These are phyloP conservation scores for Cyclotella atomus DNA, from an alignment of 108 stramenopile genomes.

Conservation along the genomic window DNA sequence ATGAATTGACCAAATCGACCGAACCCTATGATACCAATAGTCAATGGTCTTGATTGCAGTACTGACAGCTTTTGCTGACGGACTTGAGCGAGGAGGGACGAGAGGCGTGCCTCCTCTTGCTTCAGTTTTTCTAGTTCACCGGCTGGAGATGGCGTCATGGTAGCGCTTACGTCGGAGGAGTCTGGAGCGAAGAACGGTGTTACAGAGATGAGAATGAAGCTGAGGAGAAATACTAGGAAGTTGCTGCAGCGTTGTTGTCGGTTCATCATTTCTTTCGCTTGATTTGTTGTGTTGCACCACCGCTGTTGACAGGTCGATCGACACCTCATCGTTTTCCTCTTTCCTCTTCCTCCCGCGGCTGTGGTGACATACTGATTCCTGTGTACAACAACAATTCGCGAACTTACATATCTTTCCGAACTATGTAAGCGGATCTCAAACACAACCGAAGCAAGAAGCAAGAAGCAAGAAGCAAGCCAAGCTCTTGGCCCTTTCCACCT, in stretches of 20 bases:
- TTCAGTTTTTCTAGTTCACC: slow-evolving; percentile 14
- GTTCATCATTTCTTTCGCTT: slow-evolving; percentile 3
- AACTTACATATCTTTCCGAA: no score
- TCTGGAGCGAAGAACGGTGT: slow-evolving; percentile 2
- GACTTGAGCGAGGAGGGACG: slow-evolving; percentile 42
- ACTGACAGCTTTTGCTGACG: slow-evolving; percentile 53
- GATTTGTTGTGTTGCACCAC: no score
- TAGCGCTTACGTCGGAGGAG: background rate
- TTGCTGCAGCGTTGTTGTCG: background rate
- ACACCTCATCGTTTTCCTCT: no score
- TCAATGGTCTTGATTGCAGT: slow-evolving; percentile 66
- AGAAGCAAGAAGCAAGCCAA: no score
- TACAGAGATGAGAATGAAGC: background rate
- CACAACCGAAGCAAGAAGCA: no score
- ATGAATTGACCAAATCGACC: slow-evolving; percentile 95
- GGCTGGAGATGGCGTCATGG: slow-evolving; percentile 7
- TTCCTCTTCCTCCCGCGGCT: no score
- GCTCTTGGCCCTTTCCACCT: no score
- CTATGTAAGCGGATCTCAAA: no score
- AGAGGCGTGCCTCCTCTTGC: slow-evolving; percentile 12
- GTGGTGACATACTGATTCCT: background rate
- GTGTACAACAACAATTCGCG: background rate
- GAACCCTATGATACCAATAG: slow-evolving; percentile 96
- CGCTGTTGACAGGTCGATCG: background rate
- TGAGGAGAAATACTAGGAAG: background rate